phyloP scores from a whole-genome alignment of 1,139 yeast species.

The Tardiomyces blankii region DNA sequence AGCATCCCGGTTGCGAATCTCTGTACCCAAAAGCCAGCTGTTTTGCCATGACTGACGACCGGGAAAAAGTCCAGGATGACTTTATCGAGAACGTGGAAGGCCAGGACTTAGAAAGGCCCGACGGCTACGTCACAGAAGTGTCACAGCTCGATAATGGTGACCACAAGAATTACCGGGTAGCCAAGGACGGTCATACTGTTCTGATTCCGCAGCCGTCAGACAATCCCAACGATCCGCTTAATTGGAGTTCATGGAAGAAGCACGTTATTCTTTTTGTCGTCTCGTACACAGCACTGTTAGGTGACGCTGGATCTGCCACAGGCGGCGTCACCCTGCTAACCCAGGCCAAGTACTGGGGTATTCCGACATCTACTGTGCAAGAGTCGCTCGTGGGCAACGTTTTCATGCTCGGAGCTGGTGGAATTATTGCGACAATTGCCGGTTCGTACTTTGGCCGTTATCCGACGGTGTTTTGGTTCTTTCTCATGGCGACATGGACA shows the following conservation, averaged over 20 bases:
- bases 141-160: slow-evolving; percentile 7
- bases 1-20: too few species aligned
- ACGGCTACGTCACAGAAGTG: not conserved
- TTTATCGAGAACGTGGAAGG: not conserved
- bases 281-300: not conserved
- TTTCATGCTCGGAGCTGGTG: not conserved
- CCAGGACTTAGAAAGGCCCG: not conserved
- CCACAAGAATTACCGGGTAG: slow-evolving; percentile 27
- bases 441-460: not conserved
- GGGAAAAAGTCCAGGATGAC: not conserved
- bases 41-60: too few species aligned
- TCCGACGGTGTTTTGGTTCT: not conserved
- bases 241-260: slow-evolving; percentile 20
- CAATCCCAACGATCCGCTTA: slow-evolving; percentile 21
- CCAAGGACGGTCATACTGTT: slow-evolving; percentile 24
- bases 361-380: not conserved
- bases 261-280: slow-evolving; percentile 7
- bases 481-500: not conserved
- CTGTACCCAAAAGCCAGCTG: too few species aligned
- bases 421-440: not conserved
- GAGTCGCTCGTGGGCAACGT: not conserved
- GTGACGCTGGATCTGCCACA: not conserved
- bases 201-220: slow-evolving; percentile 25
- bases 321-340: not conserved
- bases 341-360: not conserved